Evolutionary conservation across 257 asterid species (phyloP), one percentile per base, ranked within the genome.

Genomic region (Vinca minor): DNA sequence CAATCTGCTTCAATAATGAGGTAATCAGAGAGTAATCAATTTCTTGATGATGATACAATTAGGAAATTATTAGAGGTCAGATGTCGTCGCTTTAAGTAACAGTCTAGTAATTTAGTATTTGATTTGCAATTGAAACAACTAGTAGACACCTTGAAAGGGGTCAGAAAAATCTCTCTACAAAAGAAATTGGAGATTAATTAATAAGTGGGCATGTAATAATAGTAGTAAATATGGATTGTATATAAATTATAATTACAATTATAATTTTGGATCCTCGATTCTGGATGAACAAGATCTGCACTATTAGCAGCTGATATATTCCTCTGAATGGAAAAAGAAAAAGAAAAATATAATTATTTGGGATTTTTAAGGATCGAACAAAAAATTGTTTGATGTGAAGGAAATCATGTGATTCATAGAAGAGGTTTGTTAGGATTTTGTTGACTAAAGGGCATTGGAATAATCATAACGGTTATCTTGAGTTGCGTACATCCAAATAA

Each of bases 361-460:
- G 61, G 61, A 38, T 38, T 59, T 61, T 64, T 49, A 52, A 52
- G 45, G 60, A 42, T 73, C 41, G 50, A 34, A 62, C 44, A 53
- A 60, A 53, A 60, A 71, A 65, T 34, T 53, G 68, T 48, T 28
- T 42, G 38, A 57, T 63, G 57, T 58, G 32, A 41, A 11, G 42
- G 31, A 31, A 48, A 44, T 59, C 74, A 74, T 83, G 85, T 78
- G 86, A 78, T 69, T 83, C 75, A 49, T 62, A 47, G 59, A 62
- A 66, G n/a, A 45, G 69, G 92, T 83, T 88, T 88, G 95, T 88
- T 88, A 81, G 83, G 92, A 88, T 85, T 74, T 80, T 52, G 92
- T 88, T 88, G 94, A 86, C 91, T 76, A 75, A 69, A 68, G 65
- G 46, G 69, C 82, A 74, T 68, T 38, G 81, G 85, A 83, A 83